A percentile compares a stretch with the other conserved stretches of the same genome.
Conservation (phyloP, 2,329 filamentous ascomycete species). For the Stachybotrys chartarum region DNA sequence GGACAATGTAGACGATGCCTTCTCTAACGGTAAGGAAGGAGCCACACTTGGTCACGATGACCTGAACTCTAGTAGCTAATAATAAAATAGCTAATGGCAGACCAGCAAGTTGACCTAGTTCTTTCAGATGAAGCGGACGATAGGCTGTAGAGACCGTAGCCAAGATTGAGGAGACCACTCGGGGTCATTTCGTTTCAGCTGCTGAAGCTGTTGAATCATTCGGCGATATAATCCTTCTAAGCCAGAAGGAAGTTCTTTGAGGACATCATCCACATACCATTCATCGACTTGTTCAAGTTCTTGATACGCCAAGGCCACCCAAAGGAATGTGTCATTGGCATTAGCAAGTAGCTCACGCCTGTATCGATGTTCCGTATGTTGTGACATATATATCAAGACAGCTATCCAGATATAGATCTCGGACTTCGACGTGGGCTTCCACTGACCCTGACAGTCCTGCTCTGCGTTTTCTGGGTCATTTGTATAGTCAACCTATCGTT, state of each 20-base stretch:
- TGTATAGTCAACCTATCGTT: too few species aligned
- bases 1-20: too few species aligned
- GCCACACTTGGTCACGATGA: too few species aligned
- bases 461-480: too few species aligned
- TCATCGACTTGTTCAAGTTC: constrained; percentile 1
- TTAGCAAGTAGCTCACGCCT: constrained; percentile 15
- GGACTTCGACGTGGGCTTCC: too few species aligned
- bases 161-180: constrained; percentile 23
- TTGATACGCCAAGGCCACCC: too few species aligned
- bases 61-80: not conserved
- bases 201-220: not conserved
- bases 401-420: too few species aligned
- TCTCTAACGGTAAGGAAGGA: too few species aligned
- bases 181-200: constrained; percentile 10
- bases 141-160: constrained; percentile 15
- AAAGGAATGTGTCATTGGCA: constrained; percentile 17
- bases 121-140: constrained; percentile 22
- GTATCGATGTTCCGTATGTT: too few species aligned
- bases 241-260: too few species aligned
- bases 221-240: not conserved
- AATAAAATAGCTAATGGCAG: constrained; percentile 3
- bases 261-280: not conserved
- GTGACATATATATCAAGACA: too few species aligned
- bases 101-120: constrained; percentile 17
- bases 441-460: too few species aligned